Base-by-base conservation (phyloP, 805 yeast species). In the Dipodascopsis tothii region DNA sequence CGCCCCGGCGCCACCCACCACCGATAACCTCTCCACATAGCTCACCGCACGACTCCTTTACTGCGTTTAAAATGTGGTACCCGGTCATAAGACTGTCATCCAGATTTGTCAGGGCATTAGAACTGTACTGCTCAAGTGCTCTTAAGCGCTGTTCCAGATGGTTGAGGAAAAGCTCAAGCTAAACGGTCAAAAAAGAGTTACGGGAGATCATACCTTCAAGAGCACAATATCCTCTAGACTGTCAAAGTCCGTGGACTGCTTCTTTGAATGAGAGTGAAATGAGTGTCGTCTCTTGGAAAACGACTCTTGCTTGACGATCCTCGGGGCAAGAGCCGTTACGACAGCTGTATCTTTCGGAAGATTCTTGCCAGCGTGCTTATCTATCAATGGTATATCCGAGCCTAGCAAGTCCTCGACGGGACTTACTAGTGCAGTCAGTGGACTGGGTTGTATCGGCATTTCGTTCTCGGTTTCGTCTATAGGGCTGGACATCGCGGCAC, bases 1-100 rank as follows among this genome's bases (percentile, higher is more conserved):
- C 68, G 30, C 64, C 65, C 23, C 56, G 56, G 4, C 57, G 53
- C 50, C 58, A 48, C 23, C 67, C 61, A 23, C 55, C 63, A 21
- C 56, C 58, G 21, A 61, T 46, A 11, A 61, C 56, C 43, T 56
- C 60, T n/a, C 54, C 57, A n/a, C 58, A 56, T 11, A 46, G 40
- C 3, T 35, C 37, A 4, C 52, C 50, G 20, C 51, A 47, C 3
- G 53, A 34, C 16, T 60, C 54, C 25, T 60, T 54, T 20, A 66
- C 55, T n/a, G 51, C 55, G 5, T 44, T 43, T 18, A 62, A 53
- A 16, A 58, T 54, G 16, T 55, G 50, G 37, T 55, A 54, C 4
- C 65, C 58, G 19, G 45, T 45, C 32, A 48, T 52, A 28, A 61
- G 55, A 37, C 50, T 48, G 27, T 57, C 59, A 47, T 66, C 69